phyloP scores from a whole-genome alignment of 768 basidiomycete species.

The Xerocomellus dryophilus region DNA sequence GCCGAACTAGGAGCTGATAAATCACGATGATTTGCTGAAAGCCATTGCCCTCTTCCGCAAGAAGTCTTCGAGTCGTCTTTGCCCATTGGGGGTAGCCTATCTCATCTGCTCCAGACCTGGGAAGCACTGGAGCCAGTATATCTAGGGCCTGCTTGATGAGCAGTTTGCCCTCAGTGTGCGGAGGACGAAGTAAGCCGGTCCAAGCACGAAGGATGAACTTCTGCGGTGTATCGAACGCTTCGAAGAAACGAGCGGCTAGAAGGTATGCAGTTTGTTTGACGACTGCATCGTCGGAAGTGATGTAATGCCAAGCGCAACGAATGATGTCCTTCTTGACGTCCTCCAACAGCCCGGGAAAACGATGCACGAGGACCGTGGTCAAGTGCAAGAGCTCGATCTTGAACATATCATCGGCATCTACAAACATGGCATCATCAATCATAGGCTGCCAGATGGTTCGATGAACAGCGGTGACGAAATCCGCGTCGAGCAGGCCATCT shows the following conservation, averaged over 20 bases:
- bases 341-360: slow-evolving; percentile 74
- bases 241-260: slow-evolving; percentile 88
- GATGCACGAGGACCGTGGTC: slow-evolving; percentile 83
- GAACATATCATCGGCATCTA: slow-evolving; percentile 75
- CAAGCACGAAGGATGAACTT: slow-evolving; percentile 92
- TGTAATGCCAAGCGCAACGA: slow-evolving; percentile 88
- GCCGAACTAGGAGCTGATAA: slow-evolving; percentile 90
- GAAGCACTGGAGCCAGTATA: slow-evolving; percentile 79
- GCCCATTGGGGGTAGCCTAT: slow-evolving; percentile 78
- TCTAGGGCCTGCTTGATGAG: slow-evolving; percentile 84
- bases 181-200: slow-evolving; percentile 82
- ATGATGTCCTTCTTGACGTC: slow-evolving; percentile 90
- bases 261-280: slow-evolving; percentile 93
- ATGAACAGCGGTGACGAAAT: slow-evolving; percentile 69
- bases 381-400: slow-evolving; percentile 89
- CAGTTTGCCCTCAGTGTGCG: slow-evolving; percentile 71
- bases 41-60: slow-evolving; percentile 82
- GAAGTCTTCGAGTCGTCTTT: slow-evolving; percentile 73
- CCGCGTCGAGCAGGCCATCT: slow-evolving; percentile 64
- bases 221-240: slow-evolving; percentile 79
- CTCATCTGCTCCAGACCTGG: slow-evolving; percentile 56
- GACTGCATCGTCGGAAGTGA: slow-evolving; percentile 80
- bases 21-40: slow-evolving; percentile 71
- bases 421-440: slow-evolving; percentile 49
- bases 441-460: slow-evolving; percentile 80